Evolutionary conservation across 2,329 filamentous ascomycete species (phyloP).

Genomic region (Nothophaeocryptopus gaeumannii): DNA sequence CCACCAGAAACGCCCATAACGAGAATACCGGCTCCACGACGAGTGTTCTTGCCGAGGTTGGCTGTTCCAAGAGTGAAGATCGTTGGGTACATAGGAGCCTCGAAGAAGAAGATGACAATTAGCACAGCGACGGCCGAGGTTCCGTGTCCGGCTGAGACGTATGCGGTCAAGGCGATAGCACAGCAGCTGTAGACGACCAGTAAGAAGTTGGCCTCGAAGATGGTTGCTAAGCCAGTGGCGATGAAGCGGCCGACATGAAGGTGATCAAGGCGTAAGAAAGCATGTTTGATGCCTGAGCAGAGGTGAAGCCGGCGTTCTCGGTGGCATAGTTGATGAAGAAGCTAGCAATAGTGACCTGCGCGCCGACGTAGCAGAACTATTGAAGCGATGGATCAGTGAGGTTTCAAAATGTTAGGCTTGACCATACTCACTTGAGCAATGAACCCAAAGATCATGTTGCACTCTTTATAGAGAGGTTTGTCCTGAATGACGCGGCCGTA

Average conservation of each 20-base stretch:
- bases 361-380: conserved; percentile 39
- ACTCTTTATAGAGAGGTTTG: conserved; percentile 40
- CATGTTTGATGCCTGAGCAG: conserved; percentile 36
- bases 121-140: conserved; percentile 34
- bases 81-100: conserved; percentile 39
- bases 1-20: conserved; percentile 39
- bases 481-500: conserved; percentile 33
- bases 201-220: conserved; percentile 39
- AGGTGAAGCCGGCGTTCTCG: conserved; percentile 32
- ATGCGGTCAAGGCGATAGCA: conserved; percentile 37
- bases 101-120: conserved; percentile 40
- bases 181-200: conserved; percentile 34
- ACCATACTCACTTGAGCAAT: conserved; percentile 24
- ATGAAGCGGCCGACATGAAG: conserved; percentile 43
- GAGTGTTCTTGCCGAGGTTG: conserved; percentile 40
- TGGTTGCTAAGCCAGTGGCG: conserved; percentile 34
- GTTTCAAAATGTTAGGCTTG: too few species aligned
- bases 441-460: conserved; percentile 41
- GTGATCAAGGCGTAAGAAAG: conserved; percentile 40
- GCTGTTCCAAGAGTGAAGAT: conserved; percentile 42
- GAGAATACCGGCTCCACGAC: conserved; percentile 41
- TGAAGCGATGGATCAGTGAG: too few species aligned
- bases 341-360: conserved; percentile 37
- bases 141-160: conserved; percentile 34
- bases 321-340: conserved; percentile 44